Evolutionary conservation across 2,329 filamentous ascomycete species (phyloP).

Genomic region (Talaromyces sp.): DNA sequence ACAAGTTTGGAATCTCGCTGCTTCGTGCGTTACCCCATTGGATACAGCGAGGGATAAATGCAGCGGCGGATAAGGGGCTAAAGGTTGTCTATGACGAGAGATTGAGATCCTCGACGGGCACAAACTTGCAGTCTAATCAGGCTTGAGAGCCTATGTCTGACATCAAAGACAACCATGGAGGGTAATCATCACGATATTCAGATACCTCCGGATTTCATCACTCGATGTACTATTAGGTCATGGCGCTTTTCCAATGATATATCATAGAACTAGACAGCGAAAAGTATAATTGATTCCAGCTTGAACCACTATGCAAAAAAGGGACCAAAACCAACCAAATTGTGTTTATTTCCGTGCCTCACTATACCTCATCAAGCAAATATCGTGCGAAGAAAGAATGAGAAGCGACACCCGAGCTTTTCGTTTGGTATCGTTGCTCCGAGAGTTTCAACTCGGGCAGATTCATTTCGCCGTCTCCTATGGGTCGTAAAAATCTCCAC

Average conservation of each 20-base stretch:
- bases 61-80: not conserved
- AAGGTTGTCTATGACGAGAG: not conserved
- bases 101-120: not conserved
- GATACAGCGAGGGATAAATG: not conserved
- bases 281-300: not conserved
- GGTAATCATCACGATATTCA: too few relatives aligned
- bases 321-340: too few relatives aligned
- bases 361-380: not conserved
- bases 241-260: too few relatives aligned
- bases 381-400: not conserved
- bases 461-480: not conserved
- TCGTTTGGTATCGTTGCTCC: not conserved
- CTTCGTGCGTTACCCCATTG: not conserved
- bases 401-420: not conserved
- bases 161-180: too few relatives aligned
- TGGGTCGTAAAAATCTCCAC: not conserved
- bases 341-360: too few relatives aligned
- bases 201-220: too few relatives aligned
- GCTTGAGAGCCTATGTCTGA: too few relatives aligned
- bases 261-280: too few relatives aligned
- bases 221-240: too few relatives aligned
- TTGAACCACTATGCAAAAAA: too few relatives aligned
- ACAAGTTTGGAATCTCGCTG: not conserved
- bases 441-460: not conserved
- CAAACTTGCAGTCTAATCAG: too few relatives aligned